Base-by-base conservation (phyloP, 805 yeast species). In the Debaryomyces maramus region DNA sequence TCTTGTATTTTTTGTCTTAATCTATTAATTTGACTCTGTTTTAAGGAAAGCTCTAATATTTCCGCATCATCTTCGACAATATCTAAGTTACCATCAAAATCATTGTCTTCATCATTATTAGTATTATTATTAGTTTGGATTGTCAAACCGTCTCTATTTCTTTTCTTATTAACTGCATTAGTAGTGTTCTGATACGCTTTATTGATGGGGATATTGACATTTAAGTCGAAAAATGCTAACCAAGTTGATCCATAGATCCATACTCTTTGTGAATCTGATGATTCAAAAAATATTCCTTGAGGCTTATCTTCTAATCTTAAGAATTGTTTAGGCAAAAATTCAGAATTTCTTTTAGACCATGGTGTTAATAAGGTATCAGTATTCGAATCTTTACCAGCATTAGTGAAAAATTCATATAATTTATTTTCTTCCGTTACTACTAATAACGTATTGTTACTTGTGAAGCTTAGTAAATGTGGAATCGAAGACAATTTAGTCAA, bases 161-260 rank as follows among this genome's bases (percentile, higher is more conserved):
- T 64, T 55, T 75, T 75, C 40, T 73, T 63, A 16, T 58, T 43
- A 18, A 23, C 24, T 11, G 11, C 15, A 26, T 45, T 47, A 5
- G 46, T 46, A 48, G 60, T 32, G 17, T 59, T 56, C 56, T 53
- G 56, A 38, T 56, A 57, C 22, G 39, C 29, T 45, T 63, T 65
- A 39, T 53, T 51, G 14, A 73, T 60, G 10, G 87, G 84, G 37
- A 81, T 60, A 52, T 83, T 78, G 38, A 71, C 56, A 6, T 73
- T 59, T 47, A 86, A 62, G 59, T 91, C 91, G 36, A 91, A 74
- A 58, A 77, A 85, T 3, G 84, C 77, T 11, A 90, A 49, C 95
- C 96, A 91, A 37, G 77, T 77, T 15, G 85, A 73, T 1, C 97
- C 95, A 78, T 87, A 89, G n/a, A 88, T 63, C 97, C 97, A 91